These are phyloP conservation scores for Taphrina deformans DNA, from an alignment of 1,139 yeast species.

Conservation along the genomic window DNA sequence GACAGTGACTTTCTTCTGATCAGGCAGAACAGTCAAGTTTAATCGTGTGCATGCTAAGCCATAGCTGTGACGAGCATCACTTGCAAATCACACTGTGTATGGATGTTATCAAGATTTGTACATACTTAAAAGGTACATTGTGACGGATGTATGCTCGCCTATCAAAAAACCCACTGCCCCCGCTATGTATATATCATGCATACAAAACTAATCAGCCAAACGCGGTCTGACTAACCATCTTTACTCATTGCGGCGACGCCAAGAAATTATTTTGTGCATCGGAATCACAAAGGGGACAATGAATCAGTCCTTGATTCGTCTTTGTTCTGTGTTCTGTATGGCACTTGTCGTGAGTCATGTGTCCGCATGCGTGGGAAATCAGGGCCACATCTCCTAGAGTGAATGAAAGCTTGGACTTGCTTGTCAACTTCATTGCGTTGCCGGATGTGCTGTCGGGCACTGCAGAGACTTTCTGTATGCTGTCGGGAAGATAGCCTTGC, in stretches of 20 bases:
- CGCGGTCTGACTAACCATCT: too few relatives aligned
- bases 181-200: not conserved
- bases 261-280: not conserved
- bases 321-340: not conserved
- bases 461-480: not conserved
- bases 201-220: too few relatives aligned
- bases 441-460: not conserved
- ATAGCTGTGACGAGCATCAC: too few relatives aligned
- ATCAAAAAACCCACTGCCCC: not conserved
- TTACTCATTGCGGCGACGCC: not conserved
- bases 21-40: not conserved
- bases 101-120: too few relatives aligned
- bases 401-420: not conserved
- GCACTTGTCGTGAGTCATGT: slow-evolving; percentile 1
- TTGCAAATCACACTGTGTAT: too few relatives aligned
- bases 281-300: not conserved
- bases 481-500: not conserved
- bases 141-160: not conserved
- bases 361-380: slow-evolving; percentile 8
- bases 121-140: not conserved
- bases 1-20: not conserved
- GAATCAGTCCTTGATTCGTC: not conserved
- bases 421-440: not conserved
- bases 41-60: not conserved
- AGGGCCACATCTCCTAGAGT: not conserved